These are phyloP conservation scores for Entelexis paramagnoliae DNA, from an alignment of 1,139 yeast genomes.

Conservation along the genomic window DNA sequence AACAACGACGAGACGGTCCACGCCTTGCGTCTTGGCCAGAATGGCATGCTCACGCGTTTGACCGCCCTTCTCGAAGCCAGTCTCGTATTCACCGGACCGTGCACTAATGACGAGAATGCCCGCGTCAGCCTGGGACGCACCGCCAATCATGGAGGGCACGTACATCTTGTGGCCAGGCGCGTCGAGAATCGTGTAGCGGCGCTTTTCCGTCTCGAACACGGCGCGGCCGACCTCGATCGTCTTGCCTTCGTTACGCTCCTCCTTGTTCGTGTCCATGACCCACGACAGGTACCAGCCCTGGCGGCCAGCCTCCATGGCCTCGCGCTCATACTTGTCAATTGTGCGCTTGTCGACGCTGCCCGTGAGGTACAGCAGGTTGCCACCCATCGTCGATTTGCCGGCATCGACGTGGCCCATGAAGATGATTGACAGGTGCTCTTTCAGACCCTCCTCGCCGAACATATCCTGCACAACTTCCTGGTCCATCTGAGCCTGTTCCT, in stretches of 20 bases:
- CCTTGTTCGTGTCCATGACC: constrained; percentile 99
- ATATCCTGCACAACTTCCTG: constrained; percentile 78
- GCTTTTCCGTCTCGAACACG: constrained; percentile 90
- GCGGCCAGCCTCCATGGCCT: constrained; percentile 98
- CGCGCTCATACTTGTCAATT: constrained; percentile 96
- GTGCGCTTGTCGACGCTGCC: constrained; percentile 98
- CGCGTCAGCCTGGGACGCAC: constrained; percentile 98
- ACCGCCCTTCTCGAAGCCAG: constrained; percentile 98
- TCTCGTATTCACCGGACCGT: constrained; percentile 98
- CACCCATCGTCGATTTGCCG: constrained; percentile 99
- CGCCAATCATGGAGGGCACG: constrained; percentile 98
- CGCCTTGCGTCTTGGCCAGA: constrained; percentile 96
- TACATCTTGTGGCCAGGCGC: constrained; percentile 99
- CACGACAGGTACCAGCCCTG: constrained; percentile 99
- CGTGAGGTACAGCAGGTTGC: constrained; percentile 81
- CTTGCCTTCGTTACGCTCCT: constrained; percentile 97
- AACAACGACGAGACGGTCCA: constrained; percentile 81
- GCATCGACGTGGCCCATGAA: constrained; percentile 99
- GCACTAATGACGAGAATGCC: constrained; percentile 95
- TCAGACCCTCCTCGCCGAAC: constrained; percentile 55
- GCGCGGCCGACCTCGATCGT: constrained; percentile 98
- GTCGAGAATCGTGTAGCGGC: constrained; percentile 94
- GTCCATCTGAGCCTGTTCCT: constrained; percentile 78
- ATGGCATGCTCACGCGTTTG: constrained; percentile 98
- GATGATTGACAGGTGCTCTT: constrained; percentile 90